Evolutionary conservation across 805 yeast species (phyloP).

Genomic region (Spathaspora gorwiae): DNA sequence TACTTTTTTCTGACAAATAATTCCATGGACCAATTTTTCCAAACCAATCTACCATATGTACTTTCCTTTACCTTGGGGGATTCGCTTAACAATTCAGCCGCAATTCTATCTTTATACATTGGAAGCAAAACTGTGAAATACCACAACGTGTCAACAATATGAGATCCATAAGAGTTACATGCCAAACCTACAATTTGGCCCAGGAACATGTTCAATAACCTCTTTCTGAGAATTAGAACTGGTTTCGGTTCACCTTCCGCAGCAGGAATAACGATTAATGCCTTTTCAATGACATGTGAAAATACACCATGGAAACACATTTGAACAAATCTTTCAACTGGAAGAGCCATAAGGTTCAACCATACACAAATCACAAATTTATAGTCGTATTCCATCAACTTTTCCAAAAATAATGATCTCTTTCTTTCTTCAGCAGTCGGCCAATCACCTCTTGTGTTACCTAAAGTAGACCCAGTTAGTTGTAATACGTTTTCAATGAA

Average conservation of each 20-base stretch:
- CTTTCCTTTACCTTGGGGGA: conserved; percentile 75
- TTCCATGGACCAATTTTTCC: conserved; percentile 95
- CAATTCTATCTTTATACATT: conserved; percentile 82
- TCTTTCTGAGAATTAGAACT: conserved; percentile 54
- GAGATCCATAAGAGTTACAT: conserved; percentile 88
- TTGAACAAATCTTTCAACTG: conserved; percentile 56
- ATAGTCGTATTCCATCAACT: conserved; percentile 64
- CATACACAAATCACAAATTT: conserved; percentile 54
- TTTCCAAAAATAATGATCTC: conserved; percentile 69
- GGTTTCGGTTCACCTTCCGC: conserved; percentile 37
- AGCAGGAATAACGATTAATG: conserved; percentile 42
- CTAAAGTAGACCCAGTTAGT: conserved; percentile 66
- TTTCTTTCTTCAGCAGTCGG: conserved; percentile 88
- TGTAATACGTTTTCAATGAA: conserved; percentile 66
- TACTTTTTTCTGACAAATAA: conserved; percentile 62
- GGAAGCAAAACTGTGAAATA: conserved; percentile 69
- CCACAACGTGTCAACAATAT: conserved; percentile 83
- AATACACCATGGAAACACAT: conserved; percentile 89
- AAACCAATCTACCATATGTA: conserved; percentile 81
- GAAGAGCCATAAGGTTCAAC: conserved; percentile 56
- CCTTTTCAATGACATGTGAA: conserved; percentile 77
- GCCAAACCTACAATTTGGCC: conserved; percentile 56
- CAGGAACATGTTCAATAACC: conserved; percentile 61
- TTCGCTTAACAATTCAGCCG: conserved; percentile 55
- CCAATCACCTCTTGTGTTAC: conserved; percentile 83